These are phyloP conservation scores for Akanthomyces lecanii DNA, from an alignment of 2,329 filamentous ascomycete species.

Conservation along the genomic window DNA sequence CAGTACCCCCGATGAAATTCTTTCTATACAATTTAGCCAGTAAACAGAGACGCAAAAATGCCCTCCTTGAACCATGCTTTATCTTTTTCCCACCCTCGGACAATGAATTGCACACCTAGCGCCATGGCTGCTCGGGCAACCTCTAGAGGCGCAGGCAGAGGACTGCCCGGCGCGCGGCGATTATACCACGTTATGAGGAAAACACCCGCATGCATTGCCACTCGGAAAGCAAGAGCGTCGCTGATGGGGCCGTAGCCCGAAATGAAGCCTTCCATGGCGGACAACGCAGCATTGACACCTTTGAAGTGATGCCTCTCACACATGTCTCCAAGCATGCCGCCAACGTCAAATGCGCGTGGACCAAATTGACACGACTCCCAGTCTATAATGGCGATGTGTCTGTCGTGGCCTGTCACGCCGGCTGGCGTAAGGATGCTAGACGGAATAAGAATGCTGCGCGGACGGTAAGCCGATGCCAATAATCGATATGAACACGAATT, in stretches of 20 bases:
- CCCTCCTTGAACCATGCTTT: conserved; percentile 9
- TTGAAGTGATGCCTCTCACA: conserved; percentile 11
- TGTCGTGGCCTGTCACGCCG: background rate
- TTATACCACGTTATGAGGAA: background rate
- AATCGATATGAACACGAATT: background rate
- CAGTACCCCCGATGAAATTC: background rate
- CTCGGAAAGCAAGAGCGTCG: background rate
- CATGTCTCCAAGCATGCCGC: conserved; percentile 10
- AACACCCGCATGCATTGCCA: background rate
- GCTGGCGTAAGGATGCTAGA: background rate
- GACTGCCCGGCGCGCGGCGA: background rate
- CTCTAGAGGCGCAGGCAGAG: conserved; percentile 7
- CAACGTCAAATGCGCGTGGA: conserved; percentile 5
- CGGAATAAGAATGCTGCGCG: background rate
- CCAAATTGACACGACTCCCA: background rate
- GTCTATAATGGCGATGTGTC: conserved; percentile 6
- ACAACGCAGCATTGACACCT: background rate
- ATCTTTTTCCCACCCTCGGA: conserved; percentile 7
- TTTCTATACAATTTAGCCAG: background rate
- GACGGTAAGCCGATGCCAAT: background rate
- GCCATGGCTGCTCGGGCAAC: conserved; percentile 1
- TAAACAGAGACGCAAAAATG: conserved; percentile 5
- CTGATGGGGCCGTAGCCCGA: conserved; percentile 3
- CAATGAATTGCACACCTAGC: conserved; percentile 5
- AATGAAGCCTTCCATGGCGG: conserved; percentile 2